Evolutionary conservation across 2,329 filamentous ascomycete species (phyloP).

Genomic region (Fusarium kyushuense): DNA sequence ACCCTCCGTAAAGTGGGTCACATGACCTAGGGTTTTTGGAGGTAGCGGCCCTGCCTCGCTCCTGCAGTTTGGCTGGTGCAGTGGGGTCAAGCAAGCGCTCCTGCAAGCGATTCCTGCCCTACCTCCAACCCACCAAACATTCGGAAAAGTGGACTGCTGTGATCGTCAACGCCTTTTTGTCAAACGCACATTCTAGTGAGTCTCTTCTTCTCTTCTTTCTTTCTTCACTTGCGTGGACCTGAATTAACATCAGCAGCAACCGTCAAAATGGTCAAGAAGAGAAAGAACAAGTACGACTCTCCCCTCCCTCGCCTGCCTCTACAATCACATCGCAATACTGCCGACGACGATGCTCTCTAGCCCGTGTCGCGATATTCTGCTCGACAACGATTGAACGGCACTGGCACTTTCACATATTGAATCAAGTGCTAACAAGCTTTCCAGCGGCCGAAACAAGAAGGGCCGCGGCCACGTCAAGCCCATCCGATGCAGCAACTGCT

Average conservation of each 20-base stretch:
- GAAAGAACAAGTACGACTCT: constrained; percentile 72
- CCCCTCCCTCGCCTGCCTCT: constrained; percentile 10
- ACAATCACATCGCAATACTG: constrained; percentile 20
- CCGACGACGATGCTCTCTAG: constrained; percentile 35
- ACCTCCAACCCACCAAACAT: constrained; percentile 29
- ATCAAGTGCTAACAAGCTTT: constrained; percentile 35
- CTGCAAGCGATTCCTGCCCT: constrained; percentile 31
- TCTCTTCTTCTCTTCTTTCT: constrained; percentile 42
- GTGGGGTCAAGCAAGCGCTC: constrained; percentile 3
- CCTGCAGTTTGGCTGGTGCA: not conserved
- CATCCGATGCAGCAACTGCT: constrained; percentile 83
- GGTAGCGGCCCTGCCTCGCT: constrained; percentile 26
- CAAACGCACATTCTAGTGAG: constrained; percentile 51
- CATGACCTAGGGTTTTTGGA: constrained; percentile 50
- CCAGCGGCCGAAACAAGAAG: constrained; percentile 99
- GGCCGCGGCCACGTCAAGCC: constrained; percentile 99
- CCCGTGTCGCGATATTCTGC: constrained; percentile 17
- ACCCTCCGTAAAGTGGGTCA: constrained; percentile 38
- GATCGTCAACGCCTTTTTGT: constrained; percentile 47
- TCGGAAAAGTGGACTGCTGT: constrained; percentile 37
- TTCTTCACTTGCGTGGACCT: constrained; percentile 49
- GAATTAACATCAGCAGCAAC: constrained; percentile 59
- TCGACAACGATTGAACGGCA: constrained; percentile 27
- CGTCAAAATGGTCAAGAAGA: constrained; percentile 79
- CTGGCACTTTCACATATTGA: not conserved